Evolutionary conservation across 352 stramenopile species (phyloP).

Genomic region (Chrysophaeum taylorii): DNA sequence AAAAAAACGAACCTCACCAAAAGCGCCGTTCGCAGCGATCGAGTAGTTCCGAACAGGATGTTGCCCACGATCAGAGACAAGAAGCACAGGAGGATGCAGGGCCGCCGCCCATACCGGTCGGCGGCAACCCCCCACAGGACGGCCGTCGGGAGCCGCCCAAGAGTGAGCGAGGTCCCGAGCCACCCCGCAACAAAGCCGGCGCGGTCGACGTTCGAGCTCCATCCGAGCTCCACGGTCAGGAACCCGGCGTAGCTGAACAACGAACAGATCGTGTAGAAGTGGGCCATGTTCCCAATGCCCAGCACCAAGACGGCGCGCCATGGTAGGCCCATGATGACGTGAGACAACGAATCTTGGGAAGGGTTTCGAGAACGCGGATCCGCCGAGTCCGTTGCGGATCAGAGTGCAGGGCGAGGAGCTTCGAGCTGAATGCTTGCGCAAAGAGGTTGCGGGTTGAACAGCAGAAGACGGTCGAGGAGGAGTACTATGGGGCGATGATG

Average conservation of each 20-base stretch:
- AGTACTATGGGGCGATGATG: too few species aligned
- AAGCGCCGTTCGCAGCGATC: background rate
- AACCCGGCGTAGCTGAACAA: constrained; percentile 9
- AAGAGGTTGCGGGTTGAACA: too few species aligned
- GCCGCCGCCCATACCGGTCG: background rate
- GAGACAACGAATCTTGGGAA: too few species aligned
- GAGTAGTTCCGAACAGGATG: background rate
- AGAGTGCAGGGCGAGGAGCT: too few species aligned
- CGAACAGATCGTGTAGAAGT: constrained; percentile 7
- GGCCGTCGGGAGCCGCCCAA: background rate
- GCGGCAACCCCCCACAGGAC: background rate
- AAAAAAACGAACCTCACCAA: background rate
- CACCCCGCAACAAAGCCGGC: constrained; percentile 7
- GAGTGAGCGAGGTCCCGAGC: background rate
- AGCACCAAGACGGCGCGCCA: background rate
- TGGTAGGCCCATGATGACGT: too few species aligned
- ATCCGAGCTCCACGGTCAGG: constrained; percentile 5
- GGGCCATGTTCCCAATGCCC: background rate
- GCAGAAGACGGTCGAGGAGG: too few species aligned
- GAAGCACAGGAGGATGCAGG: background rate
- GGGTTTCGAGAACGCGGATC: too few species aligned
- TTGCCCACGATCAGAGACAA: background rate
- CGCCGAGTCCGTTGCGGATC: too few species aligned
- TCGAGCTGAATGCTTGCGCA: too few species aligned
- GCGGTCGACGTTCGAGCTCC: background rate